A percentile compares a stretch with the other conserved stretches of the same genome.
Conservation (phyloP, 257 asterid species). For the Paulownia fortunei region DNA sequence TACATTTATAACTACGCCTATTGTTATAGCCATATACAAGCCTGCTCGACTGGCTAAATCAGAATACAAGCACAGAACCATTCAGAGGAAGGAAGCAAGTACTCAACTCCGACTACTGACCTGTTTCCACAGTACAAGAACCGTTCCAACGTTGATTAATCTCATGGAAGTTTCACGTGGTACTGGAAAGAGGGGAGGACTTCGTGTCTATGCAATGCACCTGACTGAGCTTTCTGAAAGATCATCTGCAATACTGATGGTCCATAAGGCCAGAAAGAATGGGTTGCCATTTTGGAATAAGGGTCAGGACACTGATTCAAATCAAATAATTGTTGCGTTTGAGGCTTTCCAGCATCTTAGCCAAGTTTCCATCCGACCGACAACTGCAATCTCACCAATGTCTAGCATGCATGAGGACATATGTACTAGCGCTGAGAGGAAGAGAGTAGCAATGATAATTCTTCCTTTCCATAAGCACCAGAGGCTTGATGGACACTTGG, state of each 20-base stretch:
- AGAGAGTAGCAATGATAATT: slow-evolving; percentile 42
- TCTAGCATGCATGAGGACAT: slow-evolving; percentile 61
- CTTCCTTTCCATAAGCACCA: slow-evolving; percentile 65
- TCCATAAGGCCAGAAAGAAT: slow-evolving; percentile 60
- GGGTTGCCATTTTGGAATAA: slow-evolving; percentile 63
- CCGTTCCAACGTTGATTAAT: slow-evolving; percentile 54
- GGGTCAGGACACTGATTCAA: slow-evolving; percentile 22
- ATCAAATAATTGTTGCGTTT: slow-evolving; percentile 54
- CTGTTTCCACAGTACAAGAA: slow-evolving; percentile 59
- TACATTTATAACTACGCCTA: slow-evolving; percentile 62
- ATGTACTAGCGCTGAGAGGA: slow-evolving; percentile 42
- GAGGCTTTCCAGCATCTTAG: slow-evolving; percentile 58
- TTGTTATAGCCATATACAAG: slow-evolving; percentile 47
- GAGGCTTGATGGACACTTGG: slow-evolving; percentile 54
- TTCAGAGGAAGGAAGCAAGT: slow-evolving; percentile 43
- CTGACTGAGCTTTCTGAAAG: slow-evolving; percentile 66
- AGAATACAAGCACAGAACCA: slow-evolving; percentile 49
- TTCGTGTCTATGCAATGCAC: slow-evolving; percentile 68
- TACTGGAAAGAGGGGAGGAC: slow-evolving; percentile 48
- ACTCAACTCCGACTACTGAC: slow-evolving; percentile 50
- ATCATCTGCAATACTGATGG: slow-evolving; percentile 63
- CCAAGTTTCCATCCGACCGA: slow-evolving; percentile 57
- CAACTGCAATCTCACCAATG: slow-evolving; percentile 59
- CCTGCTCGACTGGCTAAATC: slow-evolving; percentile 50
- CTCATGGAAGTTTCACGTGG: slow-evolving; percentile 68